phyloP scores from a whole-genome alignment of 805 yeast species.

The Kazachstania bromeliacearum region DNA sequence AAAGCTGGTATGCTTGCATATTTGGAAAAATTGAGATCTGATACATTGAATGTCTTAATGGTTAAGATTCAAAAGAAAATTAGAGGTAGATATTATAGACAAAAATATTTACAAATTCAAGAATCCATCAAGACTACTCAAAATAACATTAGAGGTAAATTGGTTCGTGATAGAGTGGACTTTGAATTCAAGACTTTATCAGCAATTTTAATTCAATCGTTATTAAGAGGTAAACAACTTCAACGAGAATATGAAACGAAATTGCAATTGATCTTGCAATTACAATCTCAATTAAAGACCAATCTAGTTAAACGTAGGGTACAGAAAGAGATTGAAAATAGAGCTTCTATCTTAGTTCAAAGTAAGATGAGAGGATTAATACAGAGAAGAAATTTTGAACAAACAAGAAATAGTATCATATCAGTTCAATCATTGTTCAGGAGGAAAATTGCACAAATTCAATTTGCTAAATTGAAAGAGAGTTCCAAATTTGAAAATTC shows the following conservation, averaged over 20 bases:
- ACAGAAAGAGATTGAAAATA: slow-evolving; percentile 38
- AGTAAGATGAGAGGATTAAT: slow-evolving; percentile 52
- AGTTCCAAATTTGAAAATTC: slow-evolving; percentile 18
- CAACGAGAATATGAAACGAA: slow-evolving; percentile 29
- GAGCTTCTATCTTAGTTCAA: slow-evolving; percentile 60
- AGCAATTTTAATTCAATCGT: slow-evolving; percentile 66
- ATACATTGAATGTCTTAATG: slow-evolving; percentile 67
- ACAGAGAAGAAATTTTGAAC: slow-evolving; percentile 40
- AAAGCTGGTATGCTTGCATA: slow-evolving; percentile 95
- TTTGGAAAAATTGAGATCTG: slow-evolving; percentile 75
- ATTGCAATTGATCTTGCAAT: slow-evolving; percentile 15
- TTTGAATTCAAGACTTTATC: slow-evolving; percentile 51
- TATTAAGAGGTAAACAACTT: slow-evolving; percentile 44
- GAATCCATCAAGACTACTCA: slow-evolving; percentile 52
- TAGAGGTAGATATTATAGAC: slow-evolving; percentile 55
- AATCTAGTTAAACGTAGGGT: slow-evolving; percentile 39
- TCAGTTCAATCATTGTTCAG: slow-evolving; percentile 64
- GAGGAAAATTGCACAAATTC: slow-evolving; percentile 56
- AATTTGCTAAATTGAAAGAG: slow-evolving; percentile 29
- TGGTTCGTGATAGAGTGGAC: slow-evolving; percentile 47
- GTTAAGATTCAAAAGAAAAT: slow-evolving; percentile 77
- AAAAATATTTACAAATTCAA: slow-evolving; percentile 45
- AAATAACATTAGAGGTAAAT: slow-evolving; percentile 51
- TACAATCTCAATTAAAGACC: slow-evolving; percentile 43
- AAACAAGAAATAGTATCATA: slow-evolving; percentile 44